These are phyloP conservation scores for Leishmania major DNA, from an alignment of 208 protist species.

Conservation along the genomic window DNA sequence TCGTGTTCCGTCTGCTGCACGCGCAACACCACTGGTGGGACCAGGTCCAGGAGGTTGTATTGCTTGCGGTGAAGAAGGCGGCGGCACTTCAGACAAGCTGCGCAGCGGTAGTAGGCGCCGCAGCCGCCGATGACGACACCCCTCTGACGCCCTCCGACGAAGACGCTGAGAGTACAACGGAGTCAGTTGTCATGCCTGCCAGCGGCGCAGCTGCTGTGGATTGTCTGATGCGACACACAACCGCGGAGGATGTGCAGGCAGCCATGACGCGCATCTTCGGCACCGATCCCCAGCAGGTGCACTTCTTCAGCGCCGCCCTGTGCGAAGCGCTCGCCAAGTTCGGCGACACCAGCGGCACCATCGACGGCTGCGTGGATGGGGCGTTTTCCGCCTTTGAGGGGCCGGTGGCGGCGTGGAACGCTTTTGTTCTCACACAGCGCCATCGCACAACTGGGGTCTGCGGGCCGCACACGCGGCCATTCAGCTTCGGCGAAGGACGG, in stretches of 20 bases:
- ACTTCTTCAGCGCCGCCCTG: slow-evolving; percentile 31
- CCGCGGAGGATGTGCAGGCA: slow-evolving; percentile 2
- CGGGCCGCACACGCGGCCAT: slow-evolving; percentile 62
- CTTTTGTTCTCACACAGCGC: slow-evolving; percentile 36
- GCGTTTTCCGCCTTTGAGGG: slow-evolving; percentile 6
- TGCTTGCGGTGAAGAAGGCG: slow-evolving; percentile 17
- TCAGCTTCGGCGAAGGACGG: slow-evolving; percentile 61
- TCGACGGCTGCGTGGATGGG: background rate
- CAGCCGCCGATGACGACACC: background rate
- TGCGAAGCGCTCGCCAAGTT: slow-evolving; percentile 3
- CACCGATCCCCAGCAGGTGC: slow-evolving; percentile 10
- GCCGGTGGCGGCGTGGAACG: slow-evolving; percentile 25
- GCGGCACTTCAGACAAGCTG: background rate
- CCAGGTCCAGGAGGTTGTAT: slow-evolving; percentile 38
- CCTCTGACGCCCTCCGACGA: background rate
- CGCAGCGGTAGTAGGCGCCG: background rate
- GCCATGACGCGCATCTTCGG: slow-evolving; percentile 33
- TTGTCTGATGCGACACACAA: background rate
- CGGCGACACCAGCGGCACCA: background rate
- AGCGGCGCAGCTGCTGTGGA: background rate
- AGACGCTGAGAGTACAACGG: background rate
- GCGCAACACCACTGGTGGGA: slow-evolving; percentile 38
- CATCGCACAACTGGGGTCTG: slow-evolving; percentile 25
- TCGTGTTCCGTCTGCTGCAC: slow-evolving; percentile 36
- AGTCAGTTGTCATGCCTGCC: background rate